phyloP scores from a whole-genome alignment of 768 basidiomycete species.

The Heimioporus sp. region DNA sequence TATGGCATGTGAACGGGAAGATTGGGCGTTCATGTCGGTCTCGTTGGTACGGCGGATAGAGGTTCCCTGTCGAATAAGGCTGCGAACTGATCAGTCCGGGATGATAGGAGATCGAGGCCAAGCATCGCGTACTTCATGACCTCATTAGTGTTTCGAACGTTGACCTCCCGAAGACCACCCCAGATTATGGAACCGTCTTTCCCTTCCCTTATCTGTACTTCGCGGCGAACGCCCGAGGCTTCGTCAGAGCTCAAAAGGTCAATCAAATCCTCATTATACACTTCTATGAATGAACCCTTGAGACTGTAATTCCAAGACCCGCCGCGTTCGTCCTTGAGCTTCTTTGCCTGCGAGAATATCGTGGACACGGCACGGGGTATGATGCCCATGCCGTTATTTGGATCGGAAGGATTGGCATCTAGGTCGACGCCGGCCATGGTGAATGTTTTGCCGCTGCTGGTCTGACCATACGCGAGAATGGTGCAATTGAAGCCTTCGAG shows the following conservation, averaged over 20 bases:
- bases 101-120: slow-evolving; percentile 3
- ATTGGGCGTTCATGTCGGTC: slow-evolving; percentile 99
- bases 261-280: slow-evolving; percentile 99
- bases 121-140: slow-evolving; percentile 80
- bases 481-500: slow-evolving; percentile 97
- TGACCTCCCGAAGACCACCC: slow-evolving; percentile 91
- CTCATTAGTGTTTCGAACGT: slow-evolving; percentile 77
- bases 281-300: slow-evolving; percentile 94
- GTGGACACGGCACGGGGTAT: slow-evolving; percentile 90
- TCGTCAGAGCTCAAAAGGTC: slow-evolving; percentile 86
- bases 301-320: slow-evolving; percentile 74
- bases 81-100: slow-evolving; percentile 35
- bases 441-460: slow-evolving; percentile 46
- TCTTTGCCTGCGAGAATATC: slow-evolving; percentile 78
- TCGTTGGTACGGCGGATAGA: slow-evolving; percentile 92
- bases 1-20: slow-evolving; percentile 97
- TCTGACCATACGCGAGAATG: slow-evolving; percentile 34
- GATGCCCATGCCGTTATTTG: slow-evolving; percentile 87
- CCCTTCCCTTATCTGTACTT: slow-evolving; percentile 95
- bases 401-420: slow-evolving; percentile 80
- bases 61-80: slow-evolving; percentile 86
- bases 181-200: slow-evolving; percentile 96
- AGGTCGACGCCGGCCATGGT: slow-evolving; percentile 97
- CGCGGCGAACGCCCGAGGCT: slow-evolving; percentile 60
- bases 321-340: slow-evolving; percentile 73